Percentiles rank a stretch among this genome's conserved stretches.
Evolutionary conservation across 129 eudicot genomes (phyloP).

Genomic region (Pittosporum tobira): DNA sequence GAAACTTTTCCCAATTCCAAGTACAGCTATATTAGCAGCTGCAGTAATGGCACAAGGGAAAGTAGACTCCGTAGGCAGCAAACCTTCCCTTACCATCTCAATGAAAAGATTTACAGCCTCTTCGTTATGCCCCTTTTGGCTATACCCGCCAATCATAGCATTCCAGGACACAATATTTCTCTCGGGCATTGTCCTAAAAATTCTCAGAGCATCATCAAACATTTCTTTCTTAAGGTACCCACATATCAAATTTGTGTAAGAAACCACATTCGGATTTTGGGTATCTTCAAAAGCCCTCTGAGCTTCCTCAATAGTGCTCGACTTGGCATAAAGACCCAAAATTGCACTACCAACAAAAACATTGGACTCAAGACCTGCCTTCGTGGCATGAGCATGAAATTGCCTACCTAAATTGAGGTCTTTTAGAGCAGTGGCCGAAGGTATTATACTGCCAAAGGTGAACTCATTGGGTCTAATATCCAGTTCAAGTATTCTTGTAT

Average conservation of each 20-base stretch:
- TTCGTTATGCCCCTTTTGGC: conserved; percentile 26
- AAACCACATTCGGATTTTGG: conserved; percentile 25
- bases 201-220: conserved; percentile 19
- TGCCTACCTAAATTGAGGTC: conserved; percentile 25
- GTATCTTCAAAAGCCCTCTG: conserved; percentile 23
- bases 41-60: conserved; percentile 28
- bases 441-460: conserved; percentile 27
- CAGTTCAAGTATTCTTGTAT: too few species aligned
- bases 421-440: conserved; percentile 15
- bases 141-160: conserved; percentile 28
- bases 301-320: conserved; percentile 16
- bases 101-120: conserved; percentile 27
- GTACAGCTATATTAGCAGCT: too few species aligned
- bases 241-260: conserved; percentile 23
- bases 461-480: conserved; percentile 26
- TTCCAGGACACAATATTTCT: too few species aligned
- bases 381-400: conserved; percentile 18
- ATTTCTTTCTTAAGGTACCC: conserved; percentile 22
- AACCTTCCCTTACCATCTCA: conserved; percentile 32
- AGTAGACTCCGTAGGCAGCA: conserved; percentile 2
- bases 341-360: too few species aligned
- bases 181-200: conserved; percentile 14
- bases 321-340: too few species aligned
- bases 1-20: too few species aligned
- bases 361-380: conserved; percentile 15